Base-by-base conservation (phyloP, 306 rosid species). In the Dalbergia cochinchinensis region DNA sequence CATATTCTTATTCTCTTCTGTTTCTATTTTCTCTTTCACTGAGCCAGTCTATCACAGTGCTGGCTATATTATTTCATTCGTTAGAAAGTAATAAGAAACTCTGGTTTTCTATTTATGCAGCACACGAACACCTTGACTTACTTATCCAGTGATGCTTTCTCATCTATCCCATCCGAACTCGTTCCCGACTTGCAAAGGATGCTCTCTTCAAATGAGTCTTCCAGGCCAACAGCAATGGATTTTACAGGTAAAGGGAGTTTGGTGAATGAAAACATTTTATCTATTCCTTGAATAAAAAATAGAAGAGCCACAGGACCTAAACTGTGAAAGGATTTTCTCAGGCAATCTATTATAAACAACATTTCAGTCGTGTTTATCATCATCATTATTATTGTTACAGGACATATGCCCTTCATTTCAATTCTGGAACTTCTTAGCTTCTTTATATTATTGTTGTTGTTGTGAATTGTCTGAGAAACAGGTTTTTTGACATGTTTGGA, bases 121-220 rank as follows among this genome's bases (percentile, higher is more conserved):
- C 90, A 89, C 90, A 90, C 78, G 90, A 96, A 96, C 88, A 93
- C 98, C 76, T 82, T 96, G 90, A 96, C 86, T 81, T 96, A 96
- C 91, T 87, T 96, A 87, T 89, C 98, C 79, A 90, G 87, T 74
- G 99, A 90, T 69, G 90, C 96, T 39, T 96, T 96, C 86, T 90
- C 98, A 64, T 78, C 93, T 26, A 87, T 96, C 82, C 98, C 99
- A 22, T 64, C 87, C 19, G 98, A 96, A 79, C 86, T 96, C 55
- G 94, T 93, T 85, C 89, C 91, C 82, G 98, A 96, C 83, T 86
- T 96, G 91, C 93, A 91, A 82, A 88, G 94, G 89, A 91, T 96
- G 98, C 90, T 96, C 15, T 96, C 99, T 82, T 76, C 86, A 73
- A 93, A 93, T 83, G 99, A 91, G 78, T 88, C 97, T 85, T 84